Conservation (phyloP, 305 asterid genomes). For the Plantago lanceolata region DNA sequence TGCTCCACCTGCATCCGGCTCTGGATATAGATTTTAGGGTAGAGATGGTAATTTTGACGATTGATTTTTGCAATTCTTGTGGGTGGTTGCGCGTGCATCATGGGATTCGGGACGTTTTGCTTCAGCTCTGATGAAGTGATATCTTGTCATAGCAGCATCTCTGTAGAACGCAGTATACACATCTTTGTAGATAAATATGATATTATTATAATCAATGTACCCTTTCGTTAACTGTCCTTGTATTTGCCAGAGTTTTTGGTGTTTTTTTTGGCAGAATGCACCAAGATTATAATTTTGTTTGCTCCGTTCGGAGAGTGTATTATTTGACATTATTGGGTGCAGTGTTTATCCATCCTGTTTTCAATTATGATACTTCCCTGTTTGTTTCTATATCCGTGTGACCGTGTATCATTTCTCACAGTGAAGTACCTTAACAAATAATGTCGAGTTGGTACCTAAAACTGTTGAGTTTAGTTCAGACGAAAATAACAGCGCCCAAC, state of each 20-base stretch:
- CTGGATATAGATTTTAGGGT: constrained; percentile 66
- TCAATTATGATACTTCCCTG: no score
- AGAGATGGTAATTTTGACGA: constrained; percentile 30
- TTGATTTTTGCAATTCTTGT: constrained; percentile 46
- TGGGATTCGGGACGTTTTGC: constrained; percentile 19
- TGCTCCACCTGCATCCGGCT: constrained; percentile 78
- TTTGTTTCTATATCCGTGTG: no score
- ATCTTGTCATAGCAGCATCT: constrained; percentile 27
- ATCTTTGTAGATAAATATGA: constrained; percentile 38
- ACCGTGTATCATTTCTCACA: no score
- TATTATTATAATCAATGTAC: constrained; percentile 18
- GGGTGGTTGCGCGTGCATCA: constrained; percentile 25
- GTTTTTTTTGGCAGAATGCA: constrained; percentile 25
- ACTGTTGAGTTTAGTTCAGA: no score
- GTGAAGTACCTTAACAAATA: no score
- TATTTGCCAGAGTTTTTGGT: constrained; percentile 25
- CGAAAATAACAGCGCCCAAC: no score
- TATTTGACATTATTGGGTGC: neutral
- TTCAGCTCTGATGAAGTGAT: constrained; percentile 27
- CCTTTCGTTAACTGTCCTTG: constrained; percentile 6
- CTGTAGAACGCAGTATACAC: constrained; percentile 26
- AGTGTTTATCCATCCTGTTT: neutral
- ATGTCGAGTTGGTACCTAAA: no score
- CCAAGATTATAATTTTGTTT: constrained; percentile 5
- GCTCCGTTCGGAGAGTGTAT: constrained; percentile 8